Evolutionary conservation across 2,329 filamentous ascomycete species (phyloP).

Genomic region (Epichloe amarillans): DNA sequence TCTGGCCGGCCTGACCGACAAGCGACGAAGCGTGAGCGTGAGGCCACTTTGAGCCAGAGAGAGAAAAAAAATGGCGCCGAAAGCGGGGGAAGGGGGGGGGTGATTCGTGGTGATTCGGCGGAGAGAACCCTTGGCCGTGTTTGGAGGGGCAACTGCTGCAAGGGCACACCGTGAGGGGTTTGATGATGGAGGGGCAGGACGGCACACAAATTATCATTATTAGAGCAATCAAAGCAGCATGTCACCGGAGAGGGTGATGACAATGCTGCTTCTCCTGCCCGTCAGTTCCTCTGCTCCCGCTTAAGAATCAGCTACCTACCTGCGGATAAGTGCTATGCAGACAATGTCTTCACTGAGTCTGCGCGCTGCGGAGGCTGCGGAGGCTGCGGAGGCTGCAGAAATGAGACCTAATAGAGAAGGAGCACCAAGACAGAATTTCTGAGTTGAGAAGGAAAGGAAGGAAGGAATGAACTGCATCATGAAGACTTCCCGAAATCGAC

Average conservation of each 20-base stretch:
- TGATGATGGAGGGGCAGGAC: background rate
- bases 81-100: slow-evolving; percentile 17
- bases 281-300: no score
- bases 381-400: background rate
- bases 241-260: no score
- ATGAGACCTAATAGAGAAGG: background rate
- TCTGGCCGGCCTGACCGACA: background rate
- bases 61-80: slow-evolving; percentile 17
- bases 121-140: background rate
- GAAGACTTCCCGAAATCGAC: background rate
- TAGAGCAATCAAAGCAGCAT: no score
- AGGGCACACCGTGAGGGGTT: no score
- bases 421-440: background rate
- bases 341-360: background rate
- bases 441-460: background rate
- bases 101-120: background rate
- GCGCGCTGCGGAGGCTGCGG: background rate
- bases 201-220: background rate
- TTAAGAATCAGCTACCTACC: background rate
- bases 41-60: slow-evolving; percentile 10
- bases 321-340: background rate
- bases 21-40: slow-evolving; percentile 9
- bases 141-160: background rate
- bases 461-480: slow-evolving; percentile 1
- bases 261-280: no score